phyloP scores from a whole-genome alignment of 139 green algal genomes.

The Haematococcus lacustris region DNA sequence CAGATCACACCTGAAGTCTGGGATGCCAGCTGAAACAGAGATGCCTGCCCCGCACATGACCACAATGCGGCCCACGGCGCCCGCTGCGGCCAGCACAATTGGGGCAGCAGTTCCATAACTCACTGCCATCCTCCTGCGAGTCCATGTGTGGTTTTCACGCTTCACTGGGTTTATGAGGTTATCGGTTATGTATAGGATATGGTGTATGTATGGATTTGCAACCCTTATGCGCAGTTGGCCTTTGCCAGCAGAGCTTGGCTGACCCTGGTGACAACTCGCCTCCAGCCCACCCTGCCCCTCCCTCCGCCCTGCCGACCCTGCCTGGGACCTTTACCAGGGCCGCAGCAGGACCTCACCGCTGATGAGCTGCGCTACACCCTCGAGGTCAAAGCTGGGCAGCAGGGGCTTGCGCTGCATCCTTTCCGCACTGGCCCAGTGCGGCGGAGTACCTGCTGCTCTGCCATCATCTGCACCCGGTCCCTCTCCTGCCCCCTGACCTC shows the following conservation, averaged over 20 bases:
- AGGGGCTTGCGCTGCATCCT: no score
- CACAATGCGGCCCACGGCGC: not conserved
- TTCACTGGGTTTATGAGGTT: not conserved
- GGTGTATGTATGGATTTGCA: not conserved
- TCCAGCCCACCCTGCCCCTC: not conserved
- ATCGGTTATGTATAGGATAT: not conserved
- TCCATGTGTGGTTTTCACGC: constrained; percentile 1
- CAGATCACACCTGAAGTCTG: no score
- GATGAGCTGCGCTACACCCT: constrained; percentile 19
- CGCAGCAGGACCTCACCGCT: constrained; percentile 16
- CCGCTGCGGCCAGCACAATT: not conserved
- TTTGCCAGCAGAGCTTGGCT: no score
- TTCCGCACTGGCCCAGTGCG: no score
- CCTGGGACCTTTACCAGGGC: not conserved
- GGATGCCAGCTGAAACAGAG: constrained; percentile 51
- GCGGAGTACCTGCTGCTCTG: no score
- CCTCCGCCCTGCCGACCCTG: not conserved
- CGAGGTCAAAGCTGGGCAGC: not conserved
- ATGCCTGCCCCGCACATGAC: constrained; percentile 59
- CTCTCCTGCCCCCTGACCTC: no score
- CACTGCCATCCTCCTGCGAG: not conserved
- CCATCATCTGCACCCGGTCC: no score
- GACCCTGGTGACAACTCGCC: not conserved
- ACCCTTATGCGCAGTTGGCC: not conserved
- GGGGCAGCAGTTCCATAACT: no score